These are phyloP conservation scores for Toxicodendron radicans DNA, from an alignment of 345 rosid species.

Conservation along the genomic window DNA sequence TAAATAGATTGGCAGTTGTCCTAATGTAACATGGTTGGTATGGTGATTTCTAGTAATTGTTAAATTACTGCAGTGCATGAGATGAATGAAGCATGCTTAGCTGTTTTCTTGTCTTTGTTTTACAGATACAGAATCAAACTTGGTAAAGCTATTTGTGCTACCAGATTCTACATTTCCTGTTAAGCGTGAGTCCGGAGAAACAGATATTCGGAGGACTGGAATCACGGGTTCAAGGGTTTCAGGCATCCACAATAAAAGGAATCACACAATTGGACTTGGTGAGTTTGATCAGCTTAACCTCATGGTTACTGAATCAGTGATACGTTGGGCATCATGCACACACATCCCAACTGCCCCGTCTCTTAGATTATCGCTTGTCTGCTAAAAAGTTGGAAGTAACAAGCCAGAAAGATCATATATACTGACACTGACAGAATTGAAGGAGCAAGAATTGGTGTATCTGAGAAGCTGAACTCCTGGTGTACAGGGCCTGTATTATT, in stretches of 20 bases:
- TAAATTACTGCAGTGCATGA: not conserved
- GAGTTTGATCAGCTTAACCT: slow-evolving; percentile 64
- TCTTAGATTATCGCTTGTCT: slow-evolving; percentile 70
- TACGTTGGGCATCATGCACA: slow-evolving; percentile 86
- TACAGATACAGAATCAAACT: slow-evolving; percentile 35
- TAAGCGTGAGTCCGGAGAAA: slow-evolving; percentile 34
- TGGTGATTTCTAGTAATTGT: not conserved
- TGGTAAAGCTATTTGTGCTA: slow-evolving; percentile 36
- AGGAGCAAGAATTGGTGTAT: not conserved
- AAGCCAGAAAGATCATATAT: slow-evolving; percentile 1
- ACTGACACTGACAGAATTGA: slow-evolving; percentile 4
- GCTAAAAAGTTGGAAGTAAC: slow-evolving; percentile 36
- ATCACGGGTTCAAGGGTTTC: slow-evolving; percentile 37
- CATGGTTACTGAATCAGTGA: slow-evolving; percentile 58
- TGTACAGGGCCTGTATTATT: not conserved
- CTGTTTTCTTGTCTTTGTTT: not conserved
- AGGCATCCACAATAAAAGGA: slow-evolving; percentile 60
- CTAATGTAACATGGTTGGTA: not conserved
- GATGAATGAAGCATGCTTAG: not conserved
- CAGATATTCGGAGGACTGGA: slow-evolving; percentile 41
- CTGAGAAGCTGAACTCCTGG: slow-evolving; percentile 31
- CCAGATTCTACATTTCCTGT: slow-evolving; percentile 29
- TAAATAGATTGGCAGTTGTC: not conserved
- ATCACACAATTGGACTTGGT: slow-evolving; percentile 66
- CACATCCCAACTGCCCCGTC: slow-evolving; percentile 69